phyloP scores from a whole-genome alignment of 116 monocot species.

The Zostera marina region DNA sequence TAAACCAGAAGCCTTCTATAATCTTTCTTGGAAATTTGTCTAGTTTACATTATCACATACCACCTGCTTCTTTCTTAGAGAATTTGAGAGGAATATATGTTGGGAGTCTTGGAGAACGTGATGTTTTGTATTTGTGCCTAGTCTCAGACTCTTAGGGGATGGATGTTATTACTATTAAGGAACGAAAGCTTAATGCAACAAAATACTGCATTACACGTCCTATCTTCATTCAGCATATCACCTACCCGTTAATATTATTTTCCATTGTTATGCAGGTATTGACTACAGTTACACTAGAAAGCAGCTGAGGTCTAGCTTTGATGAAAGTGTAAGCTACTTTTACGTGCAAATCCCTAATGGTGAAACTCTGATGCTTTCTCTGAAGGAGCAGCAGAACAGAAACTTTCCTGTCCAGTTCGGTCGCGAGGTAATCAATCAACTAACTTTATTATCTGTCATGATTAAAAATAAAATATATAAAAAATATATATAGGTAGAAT shows the following conservation, averaged over 20 bases:
- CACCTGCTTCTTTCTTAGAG: too few relatives aligned
- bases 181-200: neutral
- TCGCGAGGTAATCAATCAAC: slow-evolving; percentile 77
- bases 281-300: slow-evolving; percentile 21
- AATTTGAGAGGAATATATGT: too few relatives aligned
- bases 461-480: too few relatives aligned
- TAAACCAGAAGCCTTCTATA: too few relatives aligned
- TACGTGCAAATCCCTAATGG: slow-evolving; percentile 85
- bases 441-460: neutral
- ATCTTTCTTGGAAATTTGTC: too few relatives aligned
- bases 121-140: too few relatives aligned
- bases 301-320: slow-evolving; percentile 37
- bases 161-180: too few relatives aligned
- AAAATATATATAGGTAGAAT: too few relatives aligned
- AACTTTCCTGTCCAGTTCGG: slow-evolving; percentile 83
- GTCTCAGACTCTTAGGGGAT: too few relatives aligned
- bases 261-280: slow-evolving; percentile 18
- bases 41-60: too few relatives aligned
- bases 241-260: neutral
- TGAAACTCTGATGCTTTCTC: slow-evolving; percentile 29
- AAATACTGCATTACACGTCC: neutral
- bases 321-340: slow-evolving; percentile 49
- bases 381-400: slow-evolving; percentile 37
- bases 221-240: neutral
- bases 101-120: too few relatives aligned